A percentile compares a stretch with the other conserved stretches of the same genome.
Evolutionary conservation across 495 filamentous ascomycete species (phyloP).

Genomic region (Xylaria bambusicola): DNA sequence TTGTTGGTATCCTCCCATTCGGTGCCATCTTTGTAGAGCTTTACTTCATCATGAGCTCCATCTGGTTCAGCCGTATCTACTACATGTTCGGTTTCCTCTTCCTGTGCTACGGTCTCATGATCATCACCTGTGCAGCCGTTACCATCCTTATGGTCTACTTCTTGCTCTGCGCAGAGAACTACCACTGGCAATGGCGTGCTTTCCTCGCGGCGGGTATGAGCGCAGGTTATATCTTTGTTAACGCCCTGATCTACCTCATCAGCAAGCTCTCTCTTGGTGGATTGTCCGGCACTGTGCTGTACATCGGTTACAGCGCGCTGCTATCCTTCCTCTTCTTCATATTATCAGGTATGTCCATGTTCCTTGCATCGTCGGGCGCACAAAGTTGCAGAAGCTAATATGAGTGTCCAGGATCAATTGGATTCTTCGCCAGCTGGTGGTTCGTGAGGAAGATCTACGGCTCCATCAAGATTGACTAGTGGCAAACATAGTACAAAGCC

Average conservation of each 20-base stretch:
- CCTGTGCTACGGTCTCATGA: constrained; percentile 95
- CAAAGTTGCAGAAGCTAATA: constrained; percentile 1
- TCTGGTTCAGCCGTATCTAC: constrained; percentile 98
- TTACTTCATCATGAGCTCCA: constrained; percentile 96
- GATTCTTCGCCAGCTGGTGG: constrained; percentile 90
- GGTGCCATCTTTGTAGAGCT: constrained; percentile 96
- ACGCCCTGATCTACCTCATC: constrained; percentile 85
- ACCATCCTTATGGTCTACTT: constrained; percentile 94
- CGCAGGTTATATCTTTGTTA: constrained; percentile 85
- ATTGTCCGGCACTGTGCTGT: constrained; percentile 82
- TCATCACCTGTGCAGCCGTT: constrained; percentile 89
- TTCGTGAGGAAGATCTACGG: constrained; percentile 92
- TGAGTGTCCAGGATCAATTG: constrained; percentile 74
- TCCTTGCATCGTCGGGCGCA: neutral
- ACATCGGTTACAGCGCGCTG: constrained; percentile 88
- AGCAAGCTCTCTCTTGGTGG: constrained; percentile 82
- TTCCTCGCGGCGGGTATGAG: constrained; percentile 88
- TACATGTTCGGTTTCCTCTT: constrained; percentile 99
- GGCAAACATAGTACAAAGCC: neutral
- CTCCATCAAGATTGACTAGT: constrained; percentile 90
- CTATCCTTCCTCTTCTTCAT: constrained; percentile 92
- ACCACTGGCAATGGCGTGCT: constrained; percentile 97
- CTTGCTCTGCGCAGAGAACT: constrained; percentile 92
- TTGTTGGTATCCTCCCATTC: constrained; percentile 91
- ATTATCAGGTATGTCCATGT: constrained; percentile 71